Base-by-base conservation (phyloP, 1,139 yeast species). In the Candida dubliniensis region DNA sequence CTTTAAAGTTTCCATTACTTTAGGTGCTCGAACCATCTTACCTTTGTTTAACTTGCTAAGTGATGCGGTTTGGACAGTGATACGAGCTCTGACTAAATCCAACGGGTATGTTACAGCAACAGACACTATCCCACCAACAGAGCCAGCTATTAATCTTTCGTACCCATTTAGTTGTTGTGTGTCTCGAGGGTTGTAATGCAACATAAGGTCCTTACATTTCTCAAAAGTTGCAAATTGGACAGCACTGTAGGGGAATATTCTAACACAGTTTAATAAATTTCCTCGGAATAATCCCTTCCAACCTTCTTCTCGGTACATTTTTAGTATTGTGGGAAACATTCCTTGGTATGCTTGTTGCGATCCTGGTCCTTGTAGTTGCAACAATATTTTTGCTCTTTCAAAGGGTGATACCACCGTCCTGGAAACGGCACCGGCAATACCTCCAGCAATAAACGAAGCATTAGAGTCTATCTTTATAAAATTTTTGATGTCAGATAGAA, bases 361-460 rank as follows among this genome's bases (percentile, higher is more conserved):
- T 2, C 85, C 87, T 1, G 87, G 85, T 2, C 91, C 91, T 64
- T 93, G 98, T 34, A 93, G 81, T 63, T 93, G 99, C 54, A 90
- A 79, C 35, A 93, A 66, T 51, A 93, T 95, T 66, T 93, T 93
- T 56, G 95, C 96, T 53, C 99, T 74, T 62, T 93, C 99, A 64
- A 93, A 82, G 1, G 99, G 99, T 3, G 96, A 87, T 6, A 91
- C 97, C 1, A 86, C 91, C 0, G 99, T 93, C 44, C 99, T 72
- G 1, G 96, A 87, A 1, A 90, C 81, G 1, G 96, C 96, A 5
- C 98, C 99, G 0, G 98, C 98, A 5, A 86, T 68, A 2, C 79
- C 78, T 4, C 79, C 79, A 1, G 78, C 63, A 32, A 74, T 54
- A 31, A 93, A 79, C 7, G 96, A 84, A 2, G 89, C 76, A 46